Evolutionary conservation across 2,329 filamentous ascomycete species (phyloP), one percentile per base, ranked within the genome.

Genomic region (Chrysoporthe austroafricana): DNA sequence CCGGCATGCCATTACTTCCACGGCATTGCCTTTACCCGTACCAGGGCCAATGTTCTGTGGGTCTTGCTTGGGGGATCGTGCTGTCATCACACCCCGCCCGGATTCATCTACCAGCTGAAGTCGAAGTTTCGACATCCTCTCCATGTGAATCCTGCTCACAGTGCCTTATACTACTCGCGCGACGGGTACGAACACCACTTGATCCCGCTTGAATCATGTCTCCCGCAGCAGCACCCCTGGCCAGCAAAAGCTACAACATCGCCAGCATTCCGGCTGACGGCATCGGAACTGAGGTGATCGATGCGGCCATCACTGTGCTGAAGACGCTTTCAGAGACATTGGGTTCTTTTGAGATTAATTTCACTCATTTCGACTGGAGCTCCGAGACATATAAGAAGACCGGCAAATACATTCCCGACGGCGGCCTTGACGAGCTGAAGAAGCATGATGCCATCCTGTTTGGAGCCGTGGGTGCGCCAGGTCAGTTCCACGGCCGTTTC

Each of bases 321-420:
- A 82, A 88, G 70, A 82, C 83, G 16, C 76, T 90, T 0, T 79
- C 82, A 4, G 74, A 80, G 44, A 79, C 83, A 1, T 78, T 88
- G 1, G 81, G 84, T 50, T 83, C 84, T 0, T 92, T 92, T 76
- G 79, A 83, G 9, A 79, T 92, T 0, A 78, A 86, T 13, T 13
- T 91, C 91, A 73, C 83, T 82, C 54, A 79, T 88, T 71, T 90
- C 86, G 87, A 90, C 75, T 91, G 89, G 89, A 88, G 85, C 71
- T 90, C 87, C 0, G 86, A 88, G 18, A 87, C 83, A 0, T 91
- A 89, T 77, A 89, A 89, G 75, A 84, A 84, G 74, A 88, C 84
- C 0, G 90, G 90, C 1, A 83, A 86, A 71, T 91, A 90, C 73
- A 89, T 90, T 9, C 86, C 88, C 0, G 83, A 87, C 32, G 86